Evolutionary conservation across 2,329 filamentous ascomycete species (phyloP), one percentile per base, ranked within the genome.

Genomic region (Diaporthe sp.): DNA sequence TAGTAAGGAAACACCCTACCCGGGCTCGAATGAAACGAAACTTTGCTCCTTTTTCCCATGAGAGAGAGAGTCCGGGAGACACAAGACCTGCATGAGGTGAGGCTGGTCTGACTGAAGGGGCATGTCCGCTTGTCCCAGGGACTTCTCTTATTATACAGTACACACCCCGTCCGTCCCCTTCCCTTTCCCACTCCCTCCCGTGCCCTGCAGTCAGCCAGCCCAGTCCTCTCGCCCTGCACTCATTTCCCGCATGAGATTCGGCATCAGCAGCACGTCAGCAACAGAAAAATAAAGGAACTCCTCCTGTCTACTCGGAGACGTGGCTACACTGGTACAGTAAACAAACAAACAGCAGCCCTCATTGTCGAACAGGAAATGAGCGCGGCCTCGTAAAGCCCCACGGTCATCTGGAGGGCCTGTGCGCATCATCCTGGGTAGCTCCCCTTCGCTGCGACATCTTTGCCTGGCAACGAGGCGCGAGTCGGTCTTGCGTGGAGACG

Each of bases 31-130:
- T 42, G 65, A 70, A 70, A 70, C 65, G 65, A 70, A 70, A 51
- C 58, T 55, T 65, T 51, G 58, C 58, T 51, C 55, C 49, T 73
- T 65, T 53, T 25, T 39, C 47, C 58, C 25, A 57, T 28, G 8
- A 65, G 42, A 20, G 20, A 44, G 44, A 22, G 44, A 73, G 49
- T 9, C 65, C 65, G 49, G 34, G 71, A 73, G 58, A 65, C 58
- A 73, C 42, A 49, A 73, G 71, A 73, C 71, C 58, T 73, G 71
- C 71, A 73, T 73, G 58, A 63, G 57, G 44, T 47, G 47, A 65
- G 47, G 61, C 65, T 70, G 71, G 57, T 65, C 47, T 65, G 28
- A 47, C 47, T 73, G 71, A 72, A 53, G 57, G 34, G 47, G 65
- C n/a, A 22, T 70, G 49, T 53, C 44, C 20, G 63, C 28, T 20